Evolutionary conservation across 1,139 yeast species (phyloP).

Genomic region (Blastobotrys apis): DNA sequence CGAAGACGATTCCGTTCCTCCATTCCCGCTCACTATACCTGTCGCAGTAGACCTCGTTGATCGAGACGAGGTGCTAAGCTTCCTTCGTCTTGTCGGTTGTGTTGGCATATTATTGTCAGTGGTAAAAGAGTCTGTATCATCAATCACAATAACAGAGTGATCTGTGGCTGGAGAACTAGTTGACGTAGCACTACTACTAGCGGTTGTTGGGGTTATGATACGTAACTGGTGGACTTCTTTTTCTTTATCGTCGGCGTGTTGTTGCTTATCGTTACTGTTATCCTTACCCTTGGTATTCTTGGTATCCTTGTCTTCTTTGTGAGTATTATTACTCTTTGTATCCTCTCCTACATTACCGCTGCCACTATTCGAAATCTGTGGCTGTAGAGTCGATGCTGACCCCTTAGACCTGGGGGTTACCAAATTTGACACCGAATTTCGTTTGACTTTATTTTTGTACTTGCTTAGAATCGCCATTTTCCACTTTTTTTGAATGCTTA

Average conservation of each 20-base stretch:
- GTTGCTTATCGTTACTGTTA: not conserved
- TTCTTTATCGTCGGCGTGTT: not conserved
- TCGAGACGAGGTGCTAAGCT: not conserved
- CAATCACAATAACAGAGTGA: slow-evolving; percentile 3
- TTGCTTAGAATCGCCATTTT: slow-evolving; percentile 6
- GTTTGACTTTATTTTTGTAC: slow-evolving; percentile 2
- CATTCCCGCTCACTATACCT: not conserved
- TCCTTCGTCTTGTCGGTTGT: not conserved
- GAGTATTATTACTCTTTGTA: no score
- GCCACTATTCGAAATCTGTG: no score
- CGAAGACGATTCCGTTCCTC: not conserved
- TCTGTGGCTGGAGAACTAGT: slow-evolving; percentile 1
- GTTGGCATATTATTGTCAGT: not conserved
- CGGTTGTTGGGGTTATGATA: not conserved
- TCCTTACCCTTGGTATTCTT: no score
- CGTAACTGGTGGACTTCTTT: not conserved
- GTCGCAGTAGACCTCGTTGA: not conserved
- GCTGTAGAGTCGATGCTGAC: no score
- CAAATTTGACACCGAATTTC: no score
- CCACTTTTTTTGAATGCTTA: not conserved
- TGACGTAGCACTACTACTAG: not conserved
- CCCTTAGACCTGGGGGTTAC: no score
- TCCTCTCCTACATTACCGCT: no score
- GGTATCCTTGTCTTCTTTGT: no score
- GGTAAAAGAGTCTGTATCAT: not conserved